Base-by-base conservation (phyloP, 352 stramenopile genomes). In the Phytophthora aleatoria region DNA sequence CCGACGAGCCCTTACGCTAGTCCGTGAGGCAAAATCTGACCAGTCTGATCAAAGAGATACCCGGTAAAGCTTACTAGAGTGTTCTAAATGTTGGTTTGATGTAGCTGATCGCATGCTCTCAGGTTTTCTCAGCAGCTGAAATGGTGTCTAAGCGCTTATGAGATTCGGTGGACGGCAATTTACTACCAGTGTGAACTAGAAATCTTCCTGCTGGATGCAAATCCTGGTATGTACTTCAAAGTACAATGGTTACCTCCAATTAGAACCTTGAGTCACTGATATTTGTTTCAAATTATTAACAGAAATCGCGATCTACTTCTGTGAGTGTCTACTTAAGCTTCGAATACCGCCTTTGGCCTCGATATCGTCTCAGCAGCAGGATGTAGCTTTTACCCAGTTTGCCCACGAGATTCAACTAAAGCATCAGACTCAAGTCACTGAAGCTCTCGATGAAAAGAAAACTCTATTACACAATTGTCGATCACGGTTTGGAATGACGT, bases 151-250 rank as follows among this genome's bases (percentile, higher is more conserved):
- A 50, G 60, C 1, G 67, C 50, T 8, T 79, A 91, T 39, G 54
- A 67, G 10, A 64, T 72, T 31, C 73, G 79, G n/a, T 91, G 82
- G 82, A 70, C 39, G 55, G 71, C 76, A 1, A 62, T 87, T 10
- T 69, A 79, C 48, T 81, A 69, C 39, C 67, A 69, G 24, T 76
- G 69, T 31, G 82, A 91, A 39, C 60, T 77, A 26, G 71, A 56
- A 2, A 56, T 87, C 10, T 85, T 81, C 30, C 78, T 81, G 13
- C 58, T 85, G 4, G 77, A 87, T 56, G 77, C 68, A 16, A 67
- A 85, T 15, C 69, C 74, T 51, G 79, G 82, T 89, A 63, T 16
- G 20, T 50, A 20, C 20, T 20, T 20, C 20, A 20, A 20, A 20
- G 20, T 20, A 20, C 20, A 20, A 20, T 20, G 20, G 20, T 20